Evolutionary conservation across 2,329 filamentous ascomycete species (phyloP), one percentile per base, ranked within the genome.

Genomic region (Intubia oerlemansii): DNA sequence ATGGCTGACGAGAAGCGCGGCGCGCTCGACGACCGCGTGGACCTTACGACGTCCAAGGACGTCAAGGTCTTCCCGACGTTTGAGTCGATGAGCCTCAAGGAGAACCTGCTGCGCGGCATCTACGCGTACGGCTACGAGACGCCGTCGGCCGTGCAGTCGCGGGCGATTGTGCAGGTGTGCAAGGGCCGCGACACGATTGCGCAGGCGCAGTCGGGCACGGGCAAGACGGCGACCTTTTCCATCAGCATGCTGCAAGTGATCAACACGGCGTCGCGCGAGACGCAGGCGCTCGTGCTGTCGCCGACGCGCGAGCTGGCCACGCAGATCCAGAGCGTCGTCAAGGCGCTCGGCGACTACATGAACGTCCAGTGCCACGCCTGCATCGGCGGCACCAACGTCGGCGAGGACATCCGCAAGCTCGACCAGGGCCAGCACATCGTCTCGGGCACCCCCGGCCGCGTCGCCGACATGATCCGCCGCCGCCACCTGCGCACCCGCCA

Each of bases 311-410:
- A 98, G 64, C 62, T 98, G 39, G 88, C 88, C 25, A 93, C 85
- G 17, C 88, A 98, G 56, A 98, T 98, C 39, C 88, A 98, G 56
- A 92, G 81, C 20, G 88, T 98, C 34, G 78, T 98, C 42, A 91
- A 95, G 72, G 88, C 88, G n/a, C 68, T 98, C n/a, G 88, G 88
- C 39, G 88, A 98, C 54, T 98, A 93, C 62, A 95, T 98, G 88
- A 93, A 93, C 48, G 81, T 98, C 4, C 84, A 98, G 54, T 98
- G 88, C 56, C 88, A 98, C 45, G 85, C 88, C 34, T 98, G 88
- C 54, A 95, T 98, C 44, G 88, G 88, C 41, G 88, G 88, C 35
- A 98, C 88, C 40, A 95, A 92, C 46, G 84, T 98, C 21, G 82
- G 88, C 42, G 88, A 95, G 49, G 88, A 98, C 48, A 98, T 98